A percentile compares a stretch with the other conserved stretches of the same genome.
Evolutionary conservation across 495 filamentous ascomycete genomes (phyloP).

Genomic region (Penicillium desertorum): DNA sequence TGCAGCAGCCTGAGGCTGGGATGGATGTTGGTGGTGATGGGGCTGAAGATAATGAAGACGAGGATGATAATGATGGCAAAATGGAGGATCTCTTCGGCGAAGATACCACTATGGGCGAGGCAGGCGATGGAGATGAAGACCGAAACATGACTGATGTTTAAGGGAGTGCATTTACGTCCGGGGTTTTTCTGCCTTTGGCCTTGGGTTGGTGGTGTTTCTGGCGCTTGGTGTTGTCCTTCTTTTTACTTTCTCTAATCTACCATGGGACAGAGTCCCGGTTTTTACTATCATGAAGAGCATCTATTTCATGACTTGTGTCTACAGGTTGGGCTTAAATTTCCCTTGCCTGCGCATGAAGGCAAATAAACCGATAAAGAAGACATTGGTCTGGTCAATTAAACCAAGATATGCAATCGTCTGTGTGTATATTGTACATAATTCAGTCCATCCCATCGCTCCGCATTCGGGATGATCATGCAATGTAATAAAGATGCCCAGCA

Average conservation of each 20-base stretch:
- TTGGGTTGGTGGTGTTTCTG: slow-evolving; percentile 26
- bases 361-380: slow-evolving; percentile 3
- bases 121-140: slow-evolving; percentile 41
- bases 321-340: neutral
- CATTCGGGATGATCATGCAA: slow-evolving; percentile 27
- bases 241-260: slow-evolving; percentile 1
- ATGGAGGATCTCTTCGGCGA: slow-evolving; percentile 63
- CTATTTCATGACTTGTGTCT: neutral
- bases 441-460: slow-evolving; percentile 21
- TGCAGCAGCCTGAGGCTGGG: slow-evolving; percentile 19
- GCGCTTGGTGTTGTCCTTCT: slow-evolving; percentile 20
- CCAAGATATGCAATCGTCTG: slow-evolving; percentile 16
- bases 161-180: slow-evolving; percentile 5
- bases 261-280: neutral
- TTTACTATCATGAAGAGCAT: neutral
- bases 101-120: slow-evolving; percentile 48
- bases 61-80: slow-evolving; percentile 57
- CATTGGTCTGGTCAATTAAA: slow-evolving; percentile 12
- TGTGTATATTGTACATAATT: slow-evolving; percentile 31
- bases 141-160: slow-evolving; percentile 53
- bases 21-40: slow-evolving; percentile 24
- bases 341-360: neutral
- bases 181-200: slow-evolving; percentile 11
- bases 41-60: slow-evolving; percentile 40
- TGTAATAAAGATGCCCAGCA: slow-evolving; percentile 26